These are phyloP conservation scores for Rhynchospora tenuis DNA, from an alignment of 176 grass and related monocot species.

Conservation along the genomic window DNA sequence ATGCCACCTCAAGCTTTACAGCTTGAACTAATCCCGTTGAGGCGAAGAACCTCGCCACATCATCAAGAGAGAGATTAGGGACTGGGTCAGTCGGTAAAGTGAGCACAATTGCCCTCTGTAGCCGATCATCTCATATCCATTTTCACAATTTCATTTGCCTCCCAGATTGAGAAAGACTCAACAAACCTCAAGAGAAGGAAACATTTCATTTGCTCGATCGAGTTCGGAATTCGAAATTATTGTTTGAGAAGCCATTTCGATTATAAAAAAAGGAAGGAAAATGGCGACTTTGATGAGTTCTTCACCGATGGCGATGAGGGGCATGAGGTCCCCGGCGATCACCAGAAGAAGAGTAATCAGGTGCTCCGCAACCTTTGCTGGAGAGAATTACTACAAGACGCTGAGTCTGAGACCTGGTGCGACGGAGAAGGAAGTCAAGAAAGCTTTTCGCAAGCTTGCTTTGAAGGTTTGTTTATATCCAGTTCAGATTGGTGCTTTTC, in stretches of 20 bases:
- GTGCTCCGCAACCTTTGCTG: constrained; percentile 16
- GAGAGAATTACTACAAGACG: constrained; percentile 29
- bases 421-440: constrained; percentile 40
- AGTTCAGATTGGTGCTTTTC: neutral
- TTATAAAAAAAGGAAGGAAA: neutral
- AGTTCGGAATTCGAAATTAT: neutral
- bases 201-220: neutral
- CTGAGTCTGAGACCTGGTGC: constrained; percentile 30
- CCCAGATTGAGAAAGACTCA: neutral
- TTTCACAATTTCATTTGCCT: neutral
- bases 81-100: no score
- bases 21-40: no score
- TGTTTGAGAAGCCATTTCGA: neutral
- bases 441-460: constrained; percentile 35
- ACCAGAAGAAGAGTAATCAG: constrained; percentile 19
- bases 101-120: no score
- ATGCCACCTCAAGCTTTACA: no score
- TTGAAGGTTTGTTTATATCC: constrained; percentile 19
- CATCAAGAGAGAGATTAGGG: no score
- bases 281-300: constrained; percentile 29
- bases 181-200: neutral
- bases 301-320: neutral
- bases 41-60: no score
- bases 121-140: neutral
- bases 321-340: constrained; percentile 10